Evolutionary conservation across 2,329 filamentous ascomycete species (phyloP), one percentile per base, ranked within the genome.

Genomic region (Beauveria caledonica): DNA sequence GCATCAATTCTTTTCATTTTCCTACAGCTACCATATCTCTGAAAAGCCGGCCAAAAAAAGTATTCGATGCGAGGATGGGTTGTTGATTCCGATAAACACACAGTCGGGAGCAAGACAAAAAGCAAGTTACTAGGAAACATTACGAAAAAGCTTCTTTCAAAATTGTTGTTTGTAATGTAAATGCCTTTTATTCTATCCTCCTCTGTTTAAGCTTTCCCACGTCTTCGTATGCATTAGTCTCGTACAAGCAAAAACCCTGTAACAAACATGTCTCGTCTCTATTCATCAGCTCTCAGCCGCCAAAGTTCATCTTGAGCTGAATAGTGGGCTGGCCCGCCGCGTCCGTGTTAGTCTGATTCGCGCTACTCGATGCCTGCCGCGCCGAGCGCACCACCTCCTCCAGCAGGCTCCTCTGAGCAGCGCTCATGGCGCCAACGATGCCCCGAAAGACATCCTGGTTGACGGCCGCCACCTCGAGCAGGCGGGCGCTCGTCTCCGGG

Each of bases 291-390:
- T 36, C 17, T 6, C 23, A 73, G 48, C 77, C 75, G 5, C 84
- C 85, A 80, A 99, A 97, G 73, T 96, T 82, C 89, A 97, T 95
- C 81, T 95, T 94, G 70, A 99, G 74, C 58, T 91, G 91, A 79
- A 99, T 99, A 64, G 80, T 94, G 13, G 94, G 94, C 73, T 84
- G 85, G 29, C 77, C 81, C 61, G 78, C 76, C 62, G 76, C 78
- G 55, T 73, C 74, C 48, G 74, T 68, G 3, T 63, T 68, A 59
- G 70, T 73, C 66, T 77, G 76, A 70, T 69, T 70, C 66, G 68
- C 66, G 67, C 71, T 75, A 65, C 72, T 69, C 67, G 60, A 73
- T 72, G 69, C 71, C 66, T 80, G 76, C 66, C 83, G 76, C 56
- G 86, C 86, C 25, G 81, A 84, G 72, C 85, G 83, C 62, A 96